A percentile compares a stretch with the other conserved stretches of the same genome.
phyloP scores from a whole-genome alignment of 371 early-diverging fungal genomes.

The Smittium culicis region DNA sequence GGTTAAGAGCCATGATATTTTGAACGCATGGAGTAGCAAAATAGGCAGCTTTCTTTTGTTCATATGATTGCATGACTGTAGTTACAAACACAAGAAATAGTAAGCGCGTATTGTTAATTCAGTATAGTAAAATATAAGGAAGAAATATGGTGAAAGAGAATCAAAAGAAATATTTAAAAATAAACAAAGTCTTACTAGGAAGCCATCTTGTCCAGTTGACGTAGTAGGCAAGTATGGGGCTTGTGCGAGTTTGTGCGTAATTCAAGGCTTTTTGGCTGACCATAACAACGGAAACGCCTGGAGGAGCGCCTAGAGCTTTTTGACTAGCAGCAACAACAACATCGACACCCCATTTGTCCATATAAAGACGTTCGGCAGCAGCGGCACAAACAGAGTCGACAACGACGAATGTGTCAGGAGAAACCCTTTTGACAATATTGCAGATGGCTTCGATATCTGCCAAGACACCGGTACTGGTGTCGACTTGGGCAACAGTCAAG shows the following conservation, averaged over 20 bases:
- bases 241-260: conserved; percentile 53
- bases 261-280: conserved; percentile 56
- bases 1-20: conserved; percentile 75
- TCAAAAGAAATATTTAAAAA: conserved; percentile 34
- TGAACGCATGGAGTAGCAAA: conserved; percentile 97
- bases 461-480: conserved; percentile 90
- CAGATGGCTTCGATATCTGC: conserved; percentile 66
- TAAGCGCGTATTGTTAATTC: conserved; percentile 17
- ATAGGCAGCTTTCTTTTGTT: conserved; percentile 77
- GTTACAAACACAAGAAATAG: not conserved
- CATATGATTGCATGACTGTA: conserved; percentile 92
- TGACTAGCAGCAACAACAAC: conserved; percentile 83
- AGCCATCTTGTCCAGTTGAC: conserved; percentile 74
- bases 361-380: conserved; percentile 80
- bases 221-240: conserved; percentile 57
- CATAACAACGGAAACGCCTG: conserved; percentile 71
- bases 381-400: conserved; percentile 94
- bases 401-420: conserved; percentile 77
- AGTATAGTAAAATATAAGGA: conserved; percentile 12
- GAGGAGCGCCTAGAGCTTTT: conserved; percentile 87
- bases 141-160: too few relatives aligned
- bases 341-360: conserved; percentile 86
- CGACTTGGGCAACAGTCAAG: conserved; percentile 87
- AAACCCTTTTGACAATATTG: conserved; percentile 51
- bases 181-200: conserved; percentile 34